A percentile compares a stretch with the other conserved stretches of the same genome.
These are phyloP conservation scores for Gymnopilus dilepis DNA, from an alignment of 768 basidiomycete genomes.

Conservation along the genomic window DNA sequence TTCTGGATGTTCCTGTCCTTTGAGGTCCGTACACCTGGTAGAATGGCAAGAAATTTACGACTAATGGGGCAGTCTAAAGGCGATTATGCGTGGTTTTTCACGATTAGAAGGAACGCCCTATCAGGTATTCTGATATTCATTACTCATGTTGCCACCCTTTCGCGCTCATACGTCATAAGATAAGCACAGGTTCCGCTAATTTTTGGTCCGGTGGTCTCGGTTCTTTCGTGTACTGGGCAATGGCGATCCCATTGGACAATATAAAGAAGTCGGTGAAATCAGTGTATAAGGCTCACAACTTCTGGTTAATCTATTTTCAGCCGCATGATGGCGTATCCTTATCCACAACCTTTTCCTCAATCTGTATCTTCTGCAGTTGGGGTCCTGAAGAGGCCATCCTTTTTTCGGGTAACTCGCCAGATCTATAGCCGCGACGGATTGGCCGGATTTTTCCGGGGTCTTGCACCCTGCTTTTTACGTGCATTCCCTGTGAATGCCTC, in stretches of 20 bases:
- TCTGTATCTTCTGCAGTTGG: slow-evolving; percentile 26
- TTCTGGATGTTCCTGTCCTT: slow-evolving; percentile 80
- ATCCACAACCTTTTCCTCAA: slow-evolving; percentile 48
- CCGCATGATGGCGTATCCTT: slow-evolving; percentile 68
- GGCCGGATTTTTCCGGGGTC: slow-evolving; percentile 66
- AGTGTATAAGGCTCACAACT: slow-evolving; percentile 4
- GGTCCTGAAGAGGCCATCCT: slow-evolving; percentile 46
- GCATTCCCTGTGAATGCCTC: slow-evolving; percentile 84
- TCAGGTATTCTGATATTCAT: slow-evolving; percentile 47
- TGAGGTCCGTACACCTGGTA: slow-evolving; percentile 46
- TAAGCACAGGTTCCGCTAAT: slow-evolving; percentile 64
- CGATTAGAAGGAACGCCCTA: slow-evolving; percentile 61
- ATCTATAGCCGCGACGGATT: slow-evolving; percentile 60
- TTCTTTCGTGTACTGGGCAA: slow-evolving; percentile 68
- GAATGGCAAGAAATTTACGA: slow-evolving; percentile 19
- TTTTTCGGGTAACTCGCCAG: slow-evolving; percentile 52
- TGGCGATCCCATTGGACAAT: slow-evolving; percentile 79
- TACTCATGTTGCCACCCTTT: background rate
- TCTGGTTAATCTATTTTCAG: slow-evolving; percentile 34
- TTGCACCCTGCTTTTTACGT: slow-evolving; percentile 69
- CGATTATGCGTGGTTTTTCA: slow-evolving; percentile 64
- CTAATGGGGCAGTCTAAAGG: slow-evolving; percentile 37
- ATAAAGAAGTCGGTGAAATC: slow-evolving; percentile 70
- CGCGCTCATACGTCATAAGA: slow-evolving; percentile 38
- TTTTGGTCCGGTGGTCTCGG: slow-evolving; percentile 70